Base-by-base conservation (phyloP, 1,139 yeast genomes). In the Taiozyma sp. region DNA sequence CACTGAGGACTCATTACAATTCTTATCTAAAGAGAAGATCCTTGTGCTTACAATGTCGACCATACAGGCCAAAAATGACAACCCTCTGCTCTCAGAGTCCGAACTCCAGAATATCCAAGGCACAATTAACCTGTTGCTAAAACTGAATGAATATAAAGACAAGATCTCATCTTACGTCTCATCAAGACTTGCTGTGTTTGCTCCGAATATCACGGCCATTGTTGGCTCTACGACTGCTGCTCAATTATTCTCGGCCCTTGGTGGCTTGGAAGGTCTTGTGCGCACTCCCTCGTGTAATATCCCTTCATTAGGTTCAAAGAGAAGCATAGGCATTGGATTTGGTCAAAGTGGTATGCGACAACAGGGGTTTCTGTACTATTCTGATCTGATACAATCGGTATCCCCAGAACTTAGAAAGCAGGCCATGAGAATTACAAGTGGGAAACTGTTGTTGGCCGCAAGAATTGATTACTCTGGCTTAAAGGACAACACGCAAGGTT, bases 211-310 rank as follows among this genome's bases (percentile, higher is more conserved):
- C 2, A 75, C 89, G 2, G 81, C 81, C 1, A 71, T 93, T 9
- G 74, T 93, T 4, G 96, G 96, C 0, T 73, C 96, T 0, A 73
- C 79, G 4, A 79, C 89, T 0, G 81, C 96, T 0, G 85, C 96
- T 0, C 91, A 87, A 61, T 68, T 93, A 13, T 69, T 93, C 44
- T 80, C 90, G 1, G 76, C 80, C 24, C 72, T 82, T 0, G 96
- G 96, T 2, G 91, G 96, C 0, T 66, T 93, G 13, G 71, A 72
- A n/a, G 84, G 81, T 13, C 68, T 93, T 14, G 81, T 92, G 4
- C 70, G 71, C 39, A 81, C 90, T 0, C 97, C 97, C 0, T 78
- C 96, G 6, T 87, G 97, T 59, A 93, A 93, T 64, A 64, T 93
- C 9, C 84, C 96, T 0, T 80, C 96, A 0, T 66, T 90, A 41